Evolutionary conservation across 345 rosid species (phyloP).

Genomic region (Brassica carinata): DNA sequence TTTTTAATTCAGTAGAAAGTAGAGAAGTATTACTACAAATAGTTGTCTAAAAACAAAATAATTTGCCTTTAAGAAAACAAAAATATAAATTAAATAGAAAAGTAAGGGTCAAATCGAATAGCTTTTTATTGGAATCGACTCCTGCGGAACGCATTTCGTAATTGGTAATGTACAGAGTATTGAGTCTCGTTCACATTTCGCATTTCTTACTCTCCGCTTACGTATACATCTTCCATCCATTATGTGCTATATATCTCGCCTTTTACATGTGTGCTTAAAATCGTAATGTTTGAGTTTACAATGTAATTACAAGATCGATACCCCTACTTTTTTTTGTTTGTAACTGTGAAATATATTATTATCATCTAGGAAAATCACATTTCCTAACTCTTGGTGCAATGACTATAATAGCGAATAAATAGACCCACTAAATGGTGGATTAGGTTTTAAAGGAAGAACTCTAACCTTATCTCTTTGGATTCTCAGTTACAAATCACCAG

Average conservation of each 20-base stretch:
- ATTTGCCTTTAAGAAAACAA: background rate
- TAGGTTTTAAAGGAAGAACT: background rate
- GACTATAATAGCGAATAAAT: background rate
- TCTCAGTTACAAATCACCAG: background rate
- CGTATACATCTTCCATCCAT: background rate
- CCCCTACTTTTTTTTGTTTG: background rate
- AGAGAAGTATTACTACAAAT: background rate
- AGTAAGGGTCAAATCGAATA: constrained; percentile 41
- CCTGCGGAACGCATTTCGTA: background rate
- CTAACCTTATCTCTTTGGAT: background rate
- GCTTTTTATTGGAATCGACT: constrained; percentile 31
- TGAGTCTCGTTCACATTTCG: background rate
- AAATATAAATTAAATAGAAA: background rate
- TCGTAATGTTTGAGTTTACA: background rate
- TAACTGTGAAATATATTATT: background rate
- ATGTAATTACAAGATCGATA: background rate
- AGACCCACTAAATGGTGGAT: background rate
- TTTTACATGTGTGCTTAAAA: background rate
- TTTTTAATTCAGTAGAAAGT: background rate
- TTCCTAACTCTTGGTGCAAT: background rate
- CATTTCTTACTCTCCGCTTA: background rate
- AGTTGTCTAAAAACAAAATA: background rate
- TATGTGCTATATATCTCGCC: background rate
- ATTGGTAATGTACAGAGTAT: background rate
- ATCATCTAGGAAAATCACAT: background rate